A percentile compares a stretch with the other conserved stretches of the same genome.
These are phyloP conservation scores for Pichia sp. DNA, from an alignment of 1,139 yeast genomes.

Conservation along the genomic window DNA sequence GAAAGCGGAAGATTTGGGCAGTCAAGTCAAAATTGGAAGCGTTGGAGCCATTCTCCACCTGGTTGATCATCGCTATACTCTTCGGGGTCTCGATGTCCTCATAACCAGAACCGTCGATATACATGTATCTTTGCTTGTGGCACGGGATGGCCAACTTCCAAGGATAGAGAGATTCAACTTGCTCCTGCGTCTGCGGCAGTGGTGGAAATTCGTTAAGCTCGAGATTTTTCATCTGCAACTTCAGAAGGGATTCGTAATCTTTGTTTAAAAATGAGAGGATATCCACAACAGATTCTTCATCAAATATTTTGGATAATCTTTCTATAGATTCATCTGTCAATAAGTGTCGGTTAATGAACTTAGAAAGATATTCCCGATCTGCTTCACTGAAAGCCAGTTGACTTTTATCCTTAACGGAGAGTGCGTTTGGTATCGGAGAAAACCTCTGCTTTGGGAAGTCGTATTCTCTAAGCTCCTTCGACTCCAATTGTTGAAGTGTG, in stretches of 20 bases:
- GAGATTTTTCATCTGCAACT: conserved; percentile 44
- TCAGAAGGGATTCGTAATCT: conserved; percentile 48
- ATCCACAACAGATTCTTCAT: conserved; percentile 67
- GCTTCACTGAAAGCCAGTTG: conserved; percentile 25
- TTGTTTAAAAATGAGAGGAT: conserved; percentile 58
- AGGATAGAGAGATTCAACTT: conserved; percentile 51
- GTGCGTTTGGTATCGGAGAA: conserved; percentile 31
- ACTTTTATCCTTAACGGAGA: conserved; percentile 23
- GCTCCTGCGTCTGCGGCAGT: conserved; percentile 56
- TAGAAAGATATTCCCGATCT: conserved; percentile 46
- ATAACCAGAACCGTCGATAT: conserved; percentile 58
- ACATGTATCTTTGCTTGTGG: conserved; percentile 84
- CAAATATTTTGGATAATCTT: conserved; percentile 48
- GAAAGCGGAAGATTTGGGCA: conserved; percentile 16
- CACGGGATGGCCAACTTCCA: conserved; percentile 95
- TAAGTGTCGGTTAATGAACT: conserved; percentile 56
- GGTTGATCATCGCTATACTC: conserved; percentile 34
- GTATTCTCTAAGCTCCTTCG: conserved; percentile 69
- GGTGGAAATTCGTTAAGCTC: conserved; percentile 50
- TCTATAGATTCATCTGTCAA: conserved; percentile 42
- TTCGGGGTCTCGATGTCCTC: conserved; percentile 33
- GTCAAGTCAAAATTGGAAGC: conserved; percentile 30
- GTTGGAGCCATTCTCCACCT: conserved; percentile 38
- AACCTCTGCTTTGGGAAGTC: conserved; percentile 69
- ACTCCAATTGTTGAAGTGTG: conserved; percentile 76